phyloP scores from a whole-genome alignment of 2,329 filamentous ascomycete genomes.

The Cryphonectria japonica region DNA sequence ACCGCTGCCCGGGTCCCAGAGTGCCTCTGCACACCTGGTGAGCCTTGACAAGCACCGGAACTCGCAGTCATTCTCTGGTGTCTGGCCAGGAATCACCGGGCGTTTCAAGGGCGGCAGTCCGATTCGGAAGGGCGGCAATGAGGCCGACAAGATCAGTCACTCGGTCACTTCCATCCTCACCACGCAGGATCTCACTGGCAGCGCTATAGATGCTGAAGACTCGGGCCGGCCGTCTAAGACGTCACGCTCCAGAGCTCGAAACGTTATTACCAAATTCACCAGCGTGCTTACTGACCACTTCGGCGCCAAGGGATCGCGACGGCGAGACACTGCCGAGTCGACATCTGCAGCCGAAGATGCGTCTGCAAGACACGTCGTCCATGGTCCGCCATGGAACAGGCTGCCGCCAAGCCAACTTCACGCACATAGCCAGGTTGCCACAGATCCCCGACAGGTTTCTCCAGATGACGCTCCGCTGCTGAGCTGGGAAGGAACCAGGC shows the following conservation, averaged over 20 bases:
- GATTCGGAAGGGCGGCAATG: not conserved
- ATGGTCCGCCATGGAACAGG: not conserved
- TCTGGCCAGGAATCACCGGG: not conserved
- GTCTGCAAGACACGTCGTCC: not conserved
- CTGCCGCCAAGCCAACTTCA: constrained; percentile 29
- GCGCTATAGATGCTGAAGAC: constrained; percentile 8
- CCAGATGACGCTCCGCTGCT: constrained; percentile 42
- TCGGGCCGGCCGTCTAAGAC: constrained; percentile 8
- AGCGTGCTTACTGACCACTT: constrained; percentile 27
- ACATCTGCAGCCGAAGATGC: not conserved
- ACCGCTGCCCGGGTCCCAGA: constrained; percentile 17
- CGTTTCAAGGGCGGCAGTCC: not conserved
- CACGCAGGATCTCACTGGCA: constrained; percentile 5
- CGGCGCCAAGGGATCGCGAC: constrained; percentile 3
- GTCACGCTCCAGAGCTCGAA: constrained; percentile 27
- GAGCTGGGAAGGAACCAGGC: constrained; percentile 41
- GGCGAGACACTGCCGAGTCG: not conserved
- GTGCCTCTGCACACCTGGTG: constrained; percentile 13
- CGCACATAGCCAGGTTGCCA: constrained; percentile 27
- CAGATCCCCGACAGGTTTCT: not conserved
- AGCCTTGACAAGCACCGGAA: not conserved
- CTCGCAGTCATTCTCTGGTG: constrained; percentile 6
- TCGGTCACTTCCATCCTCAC: constrained; percentile 17
- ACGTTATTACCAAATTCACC: constrained; percentile 27
- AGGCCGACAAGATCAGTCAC: constrained; percentile 14